Evolutionary conservation across 2,329 filamentous ascomycete genomes (phyloP).

Genomic region (Blumeriella jaapii): DNA sequence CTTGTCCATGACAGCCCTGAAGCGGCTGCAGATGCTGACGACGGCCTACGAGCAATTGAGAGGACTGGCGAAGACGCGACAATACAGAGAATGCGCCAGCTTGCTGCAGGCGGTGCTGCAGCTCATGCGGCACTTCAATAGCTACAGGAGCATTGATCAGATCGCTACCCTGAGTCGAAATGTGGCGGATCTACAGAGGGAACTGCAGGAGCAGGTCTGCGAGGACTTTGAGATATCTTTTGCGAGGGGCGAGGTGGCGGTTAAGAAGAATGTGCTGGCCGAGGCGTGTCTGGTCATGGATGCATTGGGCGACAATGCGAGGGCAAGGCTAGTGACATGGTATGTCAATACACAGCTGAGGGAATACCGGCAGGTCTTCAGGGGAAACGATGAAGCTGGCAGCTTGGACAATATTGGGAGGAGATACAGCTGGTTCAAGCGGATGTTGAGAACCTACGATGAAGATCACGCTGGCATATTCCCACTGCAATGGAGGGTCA

Average conservation of each 20-base stretch:
- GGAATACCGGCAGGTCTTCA: slow-evolving; percentile 91
- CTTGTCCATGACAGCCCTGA: slow-evolving; percentile 93
- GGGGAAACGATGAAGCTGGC: slow-evolving; percentile 91
- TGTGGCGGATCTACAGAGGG: slow-evolving; percentile 84
- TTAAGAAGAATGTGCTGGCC: slow-evolving; percentile 57
- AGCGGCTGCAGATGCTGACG: slow-evolving; percentile 94
- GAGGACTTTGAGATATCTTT: slow-evolving; percentile 97
- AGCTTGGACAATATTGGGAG: slow-evolving; percentile 93
- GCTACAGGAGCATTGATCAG: slow-evolving; percentile 94
- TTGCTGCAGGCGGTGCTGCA: slow-evolving; percentile 90
- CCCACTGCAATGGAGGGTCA: slow-evolving; percentile 76
- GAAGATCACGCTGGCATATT: slow-evolving; percentile 86
- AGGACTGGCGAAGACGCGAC: slow-evolving; percentile 68
- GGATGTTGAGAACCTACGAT: slow-evolving; percentile 92
- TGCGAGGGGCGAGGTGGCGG: slow-evolving; percentile 69
- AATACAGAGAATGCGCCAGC: slow-evolving; percentile 91
- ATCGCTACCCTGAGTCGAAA: slow-evolving; percentile 88
- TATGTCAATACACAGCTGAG: slow-evolving; percentile 95
- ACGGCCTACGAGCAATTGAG: slow-evolving; percentile 96
- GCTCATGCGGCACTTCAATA: slow-evolving; percentile 97
- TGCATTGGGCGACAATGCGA: slow-evolving; percentile 78
- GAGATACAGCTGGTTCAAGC: slow-evolving; percentile 90
- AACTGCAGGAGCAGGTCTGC: slow-evolving; percentile 93
- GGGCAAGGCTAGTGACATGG: slow-evolving; percentile 77
- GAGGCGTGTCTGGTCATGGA: slow-evolving; percentile 94